phyloP scores from a whole-genome alignment of 495 filamentous ascomycete species.

The Friedmanniomyces endolithicus region DNA sequence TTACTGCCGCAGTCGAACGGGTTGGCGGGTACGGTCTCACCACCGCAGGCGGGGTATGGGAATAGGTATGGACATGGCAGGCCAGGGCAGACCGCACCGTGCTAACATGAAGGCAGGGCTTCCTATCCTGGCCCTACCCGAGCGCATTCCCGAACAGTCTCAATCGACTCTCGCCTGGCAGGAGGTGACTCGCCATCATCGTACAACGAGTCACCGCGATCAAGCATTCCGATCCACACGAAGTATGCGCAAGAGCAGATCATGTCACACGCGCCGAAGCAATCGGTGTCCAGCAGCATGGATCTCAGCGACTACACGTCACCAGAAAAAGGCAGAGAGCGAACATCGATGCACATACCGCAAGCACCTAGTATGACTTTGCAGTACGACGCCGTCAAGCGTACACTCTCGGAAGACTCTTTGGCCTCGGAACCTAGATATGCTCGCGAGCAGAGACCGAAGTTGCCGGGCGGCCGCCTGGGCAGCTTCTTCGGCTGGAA shows the following conservation, averaged over 20 bases:
- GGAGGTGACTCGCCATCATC: neutral
- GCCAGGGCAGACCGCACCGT: neutral
- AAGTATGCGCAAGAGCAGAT: slow-evolving; percentile 14
- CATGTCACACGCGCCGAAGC: slow-evolving; percentile 8
- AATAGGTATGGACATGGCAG: neutral
- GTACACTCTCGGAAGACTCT: slow-evolving; percentile 18
- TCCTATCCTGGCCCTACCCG: neutral
- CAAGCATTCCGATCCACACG: slow-evolving; percentile 10
- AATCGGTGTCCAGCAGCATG: slow-evolving; percentile 12
- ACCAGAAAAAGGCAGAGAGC: neutral
- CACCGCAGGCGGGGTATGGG: neutral
- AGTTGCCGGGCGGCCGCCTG: slow-evolving; percentile 12
- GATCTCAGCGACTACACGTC: slow-evolving; percentile 8
- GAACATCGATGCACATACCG: neutral
- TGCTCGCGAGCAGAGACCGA: neutral
- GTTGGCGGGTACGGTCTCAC: neutral
- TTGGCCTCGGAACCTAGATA: neutral
- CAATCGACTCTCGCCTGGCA: slow-evolving; percentile 7
- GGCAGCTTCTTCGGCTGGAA: slow-evolving; percentile 54
- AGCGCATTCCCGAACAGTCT: neutral
- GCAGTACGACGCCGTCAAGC: slow-evolving; percentile 12
- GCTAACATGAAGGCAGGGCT: neutral
- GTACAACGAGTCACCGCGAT: slow-evolving; percentile 2
- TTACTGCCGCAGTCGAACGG: neutral
- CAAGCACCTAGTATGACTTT: slow-evolving; percentile 15